Evolutionary conservation across 2,329 filamentous ascomycete species (phyloP), one percentile per base, ranked within the genome.

Genomic region (Fusarium equiseti): DNA sequence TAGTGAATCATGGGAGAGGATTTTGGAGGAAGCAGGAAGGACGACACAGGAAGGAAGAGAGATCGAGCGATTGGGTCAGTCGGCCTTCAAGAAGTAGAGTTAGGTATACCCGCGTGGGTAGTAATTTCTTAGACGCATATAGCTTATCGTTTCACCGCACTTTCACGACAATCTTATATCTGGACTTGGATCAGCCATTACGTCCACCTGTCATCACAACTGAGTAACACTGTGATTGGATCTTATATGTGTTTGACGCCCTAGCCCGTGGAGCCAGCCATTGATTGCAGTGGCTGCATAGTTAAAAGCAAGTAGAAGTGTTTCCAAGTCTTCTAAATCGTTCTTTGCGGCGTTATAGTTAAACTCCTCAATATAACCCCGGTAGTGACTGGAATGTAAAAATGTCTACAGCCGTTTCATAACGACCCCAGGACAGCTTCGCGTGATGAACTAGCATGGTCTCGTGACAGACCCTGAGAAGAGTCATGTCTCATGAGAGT

Each of bases 11-110:
- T 89, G 97, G 81, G 88, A 91, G 74, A 85, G 90, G 54, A 82
- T 98, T 70, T 85, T 93, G 71, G 88, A 88, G 61, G 94, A 91
- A 71, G 94, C 93, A 18, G 91, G 89, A 8, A 89, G 89, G 55
- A 88, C 86, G 35, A 90, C 91, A 55, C 82, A 87, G 24, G 89
- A 91, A 68, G 88, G 86, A 4, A 81, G 89, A 68, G 95, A 98
- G 80, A 93, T 98, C 80, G 94, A 98, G 82, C 87, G 92, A 75
- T 83, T 98, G 54, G 87, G 87, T 73, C 87, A 92, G 69, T 87
- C 82, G 15, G 84, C 83, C 24, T 88, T 90, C 74, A 89, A 83
- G 81, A 80, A 77, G 71, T 76, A 72, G 70, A 55, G 20, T 16
- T 22, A 57, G 38, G 20, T 38, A 29, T 57, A 55, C 32, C 20